A percentile compares a stretch with the other conserved stretches of the same genome.
Conservation (phyloP, 2,329 filamentous ascomycete genomes). For the Epichloe gansuensis region DNA sequence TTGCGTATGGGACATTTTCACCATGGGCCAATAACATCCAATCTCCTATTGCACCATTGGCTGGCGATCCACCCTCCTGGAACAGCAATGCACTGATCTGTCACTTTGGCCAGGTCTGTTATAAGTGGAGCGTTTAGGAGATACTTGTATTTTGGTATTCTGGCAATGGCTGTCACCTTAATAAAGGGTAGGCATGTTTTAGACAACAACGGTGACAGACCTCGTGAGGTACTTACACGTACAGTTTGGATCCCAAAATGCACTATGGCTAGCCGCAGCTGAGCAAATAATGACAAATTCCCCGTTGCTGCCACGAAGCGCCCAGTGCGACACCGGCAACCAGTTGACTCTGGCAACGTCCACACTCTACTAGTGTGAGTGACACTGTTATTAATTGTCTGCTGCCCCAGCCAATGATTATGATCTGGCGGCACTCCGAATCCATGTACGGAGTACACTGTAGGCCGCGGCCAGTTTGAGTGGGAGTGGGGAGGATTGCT, state of each 20-base stretch:
- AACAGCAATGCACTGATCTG: neutral
- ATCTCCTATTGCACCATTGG: neutral
- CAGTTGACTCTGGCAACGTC: neutral
- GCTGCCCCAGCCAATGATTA: neutral
- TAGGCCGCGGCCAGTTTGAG: neutral
- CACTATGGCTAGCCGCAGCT: too few species aligned
- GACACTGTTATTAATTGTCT: neutral
- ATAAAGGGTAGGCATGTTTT: neutral
- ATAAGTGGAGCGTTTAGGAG: neutral
- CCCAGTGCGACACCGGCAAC: neutral
- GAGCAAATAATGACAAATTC: too few species aligned
- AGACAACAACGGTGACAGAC: neutral
- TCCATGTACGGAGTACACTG: neutral
- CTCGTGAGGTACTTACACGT: neutral
- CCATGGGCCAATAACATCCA: neutral
- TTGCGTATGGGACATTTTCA: neutral
- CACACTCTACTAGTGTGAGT: neutral
- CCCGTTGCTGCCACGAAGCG: neutral
- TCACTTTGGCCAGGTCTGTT: neutral
- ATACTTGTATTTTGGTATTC: neutral
- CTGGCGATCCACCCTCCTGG: neutral
- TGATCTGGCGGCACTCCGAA: conserved; percentile 2
- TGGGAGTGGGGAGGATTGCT: conserved; percentile 1
- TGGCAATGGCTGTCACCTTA: neutral
- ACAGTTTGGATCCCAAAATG: neutral